Conservation (phyloP, 306 rosid genomes). For the Biancaea sappan region DNA sequence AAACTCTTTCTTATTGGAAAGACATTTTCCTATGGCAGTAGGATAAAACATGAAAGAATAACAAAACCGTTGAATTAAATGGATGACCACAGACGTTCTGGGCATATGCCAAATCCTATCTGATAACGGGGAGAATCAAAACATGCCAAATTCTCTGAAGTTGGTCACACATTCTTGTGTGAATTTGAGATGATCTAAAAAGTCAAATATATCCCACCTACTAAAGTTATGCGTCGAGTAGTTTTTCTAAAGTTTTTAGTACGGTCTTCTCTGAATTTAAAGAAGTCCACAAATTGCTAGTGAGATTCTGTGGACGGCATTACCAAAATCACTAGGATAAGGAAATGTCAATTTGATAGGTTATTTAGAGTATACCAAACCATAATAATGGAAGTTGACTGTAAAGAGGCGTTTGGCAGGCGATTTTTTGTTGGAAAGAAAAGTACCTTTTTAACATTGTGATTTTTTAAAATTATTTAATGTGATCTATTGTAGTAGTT, state of each 20-base stretch:
- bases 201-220: constrained; percentile 2
- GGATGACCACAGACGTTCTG: constrained; percentile 2
- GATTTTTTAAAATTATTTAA: no score
- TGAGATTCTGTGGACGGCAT: neutral
- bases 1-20: neutral
- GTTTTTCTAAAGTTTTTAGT: neutral
- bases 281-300: neutral
- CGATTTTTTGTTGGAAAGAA: no score
- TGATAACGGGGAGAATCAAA: constrained; percentile 1
- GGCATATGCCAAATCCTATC: neutral
- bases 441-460: no score
- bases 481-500: no score
- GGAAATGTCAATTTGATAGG: neutral
- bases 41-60: neutral
- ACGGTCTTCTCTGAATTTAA: neutral
- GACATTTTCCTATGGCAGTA: neutral
- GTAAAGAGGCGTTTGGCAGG: no score
- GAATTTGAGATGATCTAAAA: neutral
- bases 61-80: neutral
- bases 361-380: no score
- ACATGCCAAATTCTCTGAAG: neutral
- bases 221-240: neutral
- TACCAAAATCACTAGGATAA: neutral
- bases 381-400: no score
- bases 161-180: neutral